A percentile compares a stretch with the other conserved stretches of the same genome.
Conservation (phyloP, 441 rosid species). For the Erysimum pusillum region DNA sequence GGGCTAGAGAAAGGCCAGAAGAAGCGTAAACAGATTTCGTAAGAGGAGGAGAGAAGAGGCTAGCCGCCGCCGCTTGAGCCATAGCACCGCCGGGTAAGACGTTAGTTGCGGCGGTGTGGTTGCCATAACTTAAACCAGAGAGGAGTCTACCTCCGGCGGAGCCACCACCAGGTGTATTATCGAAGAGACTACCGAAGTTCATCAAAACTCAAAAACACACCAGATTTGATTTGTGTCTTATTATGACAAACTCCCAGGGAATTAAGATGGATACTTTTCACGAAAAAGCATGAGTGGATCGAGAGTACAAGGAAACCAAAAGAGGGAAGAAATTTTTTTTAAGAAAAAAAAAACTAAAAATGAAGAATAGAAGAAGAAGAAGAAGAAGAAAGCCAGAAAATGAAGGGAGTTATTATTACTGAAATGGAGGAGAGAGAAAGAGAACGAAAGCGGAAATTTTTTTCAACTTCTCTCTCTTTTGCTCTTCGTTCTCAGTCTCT, state of each 20-base stretch:
- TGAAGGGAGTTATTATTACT: not conserved
- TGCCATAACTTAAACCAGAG: constrained; percentile 66
- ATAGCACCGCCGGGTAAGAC: constrained; percentile 74
- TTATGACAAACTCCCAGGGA: constrained; percentile 17
- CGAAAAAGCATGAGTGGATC: constrained; percentile 18
- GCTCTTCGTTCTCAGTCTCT: constrained; percentile 82
- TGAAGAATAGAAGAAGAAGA: not conserved
- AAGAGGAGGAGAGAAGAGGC: constrained; percentile 66
- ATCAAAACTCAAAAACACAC: constrained; percentile 50
- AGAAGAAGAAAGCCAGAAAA: constrained; percentile 46
- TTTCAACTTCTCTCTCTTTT: constrained; percentile 56
- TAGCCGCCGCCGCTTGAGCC: constrained; percentile 56
- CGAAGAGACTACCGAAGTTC: constrained; percentile 96
- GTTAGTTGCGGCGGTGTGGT: constrained; percentile 36
- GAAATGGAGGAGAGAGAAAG: constrained; percentile 65
- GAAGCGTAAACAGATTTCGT: constrained; percentile 63
- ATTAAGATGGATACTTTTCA: constrained; percentile 20
- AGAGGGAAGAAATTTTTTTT: constrained; percentile 9
- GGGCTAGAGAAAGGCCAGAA: constrained; percentile 85
- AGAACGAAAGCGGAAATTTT: constrained; percentile 57
- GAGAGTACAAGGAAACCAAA: constrained; percentile 1
- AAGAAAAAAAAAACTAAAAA: not conserved
- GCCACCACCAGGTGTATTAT: constrained; percentile 63
- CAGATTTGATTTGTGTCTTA: constrained; percentile 32
- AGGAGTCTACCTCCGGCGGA: constrained; percentile 72